These are phyloP conservation scores for Epichloe sp. DNA, from an alignment of 2,329 filamentous ascomycete genomes.

Conservation along the genomic window DNA sequence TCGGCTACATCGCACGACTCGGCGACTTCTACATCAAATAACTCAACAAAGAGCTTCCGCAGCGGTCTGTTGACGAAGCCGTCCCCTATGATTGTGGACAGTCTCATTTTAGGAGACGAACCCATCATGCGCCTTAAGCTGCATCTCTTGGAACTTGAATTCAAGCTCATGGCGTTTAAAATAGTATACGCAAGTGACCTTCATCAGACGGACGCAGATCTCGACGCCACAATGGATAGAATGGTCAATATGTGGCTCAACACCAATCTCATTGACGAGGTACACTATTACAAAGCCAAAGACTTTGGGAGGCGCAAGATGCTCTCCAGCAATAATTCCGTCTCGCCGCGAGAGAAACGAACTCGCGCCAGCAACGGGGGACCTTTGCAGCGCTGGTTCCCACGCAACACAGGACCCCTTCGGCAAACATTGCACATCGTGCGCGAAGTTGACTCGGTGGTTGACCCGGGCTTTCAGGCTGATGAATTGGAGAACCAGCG, in stretches of 20 bases:
- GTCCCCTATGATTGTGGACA: conserved; percentile 12
- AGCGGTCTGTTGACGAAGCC: conserved; percentile 10
- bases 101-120: conserved; percentile 10
- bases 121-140: conserved; percentile 15
- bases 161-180: conserved; percentile 16
- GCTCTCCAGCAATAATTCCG: conserved; percentile 1
- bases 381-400: conserved; percentile 12
- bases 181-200: conserved; percentile 18
- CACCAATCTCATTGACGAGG: conserved; percentile 17
- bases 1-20: conserved; percentile 13
- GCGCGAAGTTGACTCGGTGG: conserved; percentile 13
- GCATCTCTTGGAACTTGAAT: conserved; percentile 17
- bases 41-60: conserved; percentile 10
- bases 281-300: conserved; percentile 17
- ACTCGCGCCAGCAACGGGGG: conserved; percentile 11
- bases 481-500: conserved; percentile 13
- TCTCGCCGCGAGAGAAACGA: conserved; percentile 11
- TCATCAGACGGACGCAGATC: conserved; percentile 8
- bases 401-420: conserved; percentile 11
- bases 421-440: conserved; percentile 15
- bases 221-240: conserved; percentile 12
- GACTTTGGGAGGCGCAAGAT: conserved; percentile 13
- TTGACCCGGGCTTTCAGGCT: conserved; percentile 15
- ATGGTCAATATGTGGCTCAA: conserved; percentile 17
- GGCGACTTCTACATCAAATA: conserved; percentile 11